These are phyloP conservation scores for Fagopyrum esculentum DNA, from an alignment of 148 eudicot species.

Conservation along the genomic window DNA sequence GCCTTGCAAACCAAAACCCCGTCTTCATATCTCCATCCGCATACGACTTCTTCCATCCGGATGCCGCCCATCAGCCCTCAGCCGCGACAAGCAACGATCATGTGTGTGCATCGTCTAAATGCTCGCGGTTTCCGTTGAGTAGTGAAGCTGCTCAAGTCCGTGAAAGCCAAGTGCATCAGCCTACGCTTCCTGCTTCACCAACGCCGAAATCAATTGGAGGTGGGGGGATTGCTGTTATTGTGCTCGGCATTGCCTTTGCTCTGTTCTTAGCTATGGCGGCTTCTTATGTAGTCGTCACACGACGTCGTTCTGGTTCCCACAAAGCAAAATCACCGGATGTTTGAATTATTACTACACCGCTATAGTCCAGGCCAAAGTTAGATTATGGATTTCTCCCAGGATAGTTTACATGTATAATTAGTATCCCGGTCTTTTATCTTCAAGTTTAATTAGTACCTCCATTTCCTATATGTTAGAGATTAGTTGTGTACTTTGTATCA, in stretches of 20 bases:
- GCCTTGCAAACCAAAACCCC: slow-evolving; percentile 41
- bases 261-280: slow-evolving; percentile 39
- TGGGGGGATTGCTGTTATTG: slow-evolving; percentile 25
- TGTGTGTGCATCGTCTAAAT: neutral
- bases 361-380: too few relatives aligned
- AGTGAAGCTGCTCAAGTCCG: slow-evolving; percentile 10
- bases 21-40: slow-evolving; percentile 58
- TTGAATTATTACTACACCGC: neutral
- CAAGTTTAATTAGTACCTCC: too few relatives aligned
- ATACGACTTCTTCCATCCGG: slow-evolving; percentile 63
- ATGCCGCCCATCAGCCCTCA: slow-evolving; percentile 10
- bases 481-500: too few relatives aligned
- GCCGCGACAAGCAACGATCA: neutral
- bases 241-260: slow-evolving; percentile 28
- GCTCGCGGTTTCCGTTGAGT: neutral
- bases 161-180: slow-evolving; percentile 25
- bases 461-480: too few relatives aligned
- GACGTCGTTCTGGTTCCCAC: slow-evolving; percentile 4
- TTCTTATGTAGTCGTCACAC: slow-evolving; percentile 35
- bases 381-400: too few relatives aligned
- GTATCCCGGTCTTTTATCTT: too few relatives aligned
- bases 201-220: slow-evolving; percentile 17
- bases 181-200: slow-evolving; percentile 3
- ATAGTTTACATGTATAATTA: too few relatives aligned
- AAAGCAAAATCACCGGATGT: slow-evolving; percentile 1